Base-by-base conservation (phyloP, 2,329 filamentous ascomycete species). In the Knufia fluminis region DNA sequence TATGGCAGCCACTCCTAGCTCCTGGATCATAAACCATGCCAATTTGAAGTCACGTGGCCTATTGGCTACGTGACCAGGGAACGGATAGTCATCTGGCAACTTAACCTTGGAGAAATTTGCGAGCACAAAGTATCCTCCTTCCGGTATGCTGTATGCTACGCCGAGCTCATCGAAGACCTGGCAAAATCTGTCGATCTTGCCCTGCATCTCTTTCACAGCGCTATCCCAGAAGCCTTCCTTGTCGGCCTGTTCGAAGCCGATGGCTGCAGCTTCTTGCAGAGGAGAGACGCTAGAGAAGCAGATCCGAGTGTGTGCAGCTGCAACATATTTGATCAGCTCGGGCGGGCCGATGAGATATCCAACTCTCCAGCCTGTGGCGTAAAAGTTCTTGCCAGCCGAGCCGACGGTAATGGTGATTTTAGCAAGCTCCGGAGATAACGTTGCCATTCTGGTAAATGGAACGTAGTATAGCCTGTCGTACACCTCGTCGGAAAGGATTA, bases 311-410 rank as follows among this genome's bases (percentile, higher is more conserved):
- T 98, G 92, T 1, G 92, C 92, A 16, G 88, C 88, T 9, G 86
- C 81, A 28, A 95, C 91, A 64, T 95, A 86, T 64, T 94, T 85
- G 70, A 97, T 89, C 46, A 97, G 74, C 53, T 95, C 79, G 47
- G 87, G 79, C 0, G 86, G 88, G 0, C 92, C 92, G 62, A 97
- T 92, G 32, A 98, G 74, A 82, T 91, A 98, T 49, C 92, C 86
- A 58, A 97, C 90, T 51, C 92, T 83, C 92, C 92, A 98, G 42
- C 92, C 92, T 0, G 92, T 98, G 50, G 87, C 88, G 64, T 97
- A 97, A 69, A 98, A 98, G 73, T 92, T 94, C 77, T 98, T 98
- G 60, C 92, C 92, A 1, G 89, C 92, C 0, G 89, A 95, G 17
- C 92, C 92, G 24, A 98, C 92, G 0, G 92, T 97, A 43, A 98